Percentiles rank a stretch among this genome's conserved stretches.
phyloP scores from a whole-genome alignment of 768 basidiomycete genomes.

The Suillus placidus region DNA sequence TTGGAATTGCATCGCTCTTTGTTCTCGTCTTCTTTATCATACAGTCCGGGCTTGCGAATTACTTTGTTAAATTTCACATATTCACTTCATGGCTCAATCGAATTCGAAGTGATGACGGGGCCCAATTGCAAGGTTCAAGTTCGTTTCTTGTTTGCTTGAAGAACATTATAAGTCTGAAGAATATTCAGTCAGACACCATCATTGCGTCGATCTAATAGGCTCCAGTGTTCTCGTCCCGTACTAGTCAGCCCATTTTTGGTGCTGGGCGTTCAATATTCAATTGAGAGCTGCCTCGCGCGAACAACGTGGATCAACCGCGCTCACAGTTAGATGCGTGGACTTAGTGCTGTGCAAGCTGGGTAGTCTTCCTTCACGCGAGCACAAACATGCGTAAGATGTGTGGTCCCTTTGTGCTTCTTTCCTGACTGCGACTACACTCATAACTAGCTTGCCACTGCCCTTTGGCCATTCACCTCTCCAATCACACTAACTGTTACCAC shows the following conservation, averaged over 20 bases:
- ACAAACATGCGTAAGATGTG: slow-evolving; percentile 29
- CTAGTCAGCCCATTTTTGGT: background rate
- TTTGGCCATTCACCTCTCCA: slow-evolving; percentile 8
- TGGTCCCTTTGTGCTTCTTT: slow-evolving; percentile 23
- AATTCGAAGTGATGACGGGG: background rate
- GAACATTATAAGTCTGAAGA: background rate
- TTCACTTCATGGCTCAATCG: background rate
- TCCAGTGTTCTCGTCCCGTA: background rate
- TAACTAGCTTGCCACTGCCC: slow-evolving; percentile 12
- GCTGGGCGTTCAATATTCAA: no score
- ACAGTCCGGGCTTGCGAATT: background rate
- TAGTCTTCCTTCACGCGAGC: slow-evolving; percentile 13
- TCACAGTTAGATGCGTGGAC: slow-evolving; percentile 36
- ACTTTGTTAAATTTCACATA: background rate
- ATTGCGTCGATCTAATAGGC: background rate
- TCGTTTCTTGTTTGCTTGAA: background rate
- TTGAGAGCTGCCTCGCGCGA: slow-evolving; percentile 20
- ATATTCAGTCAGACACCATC: background rate
- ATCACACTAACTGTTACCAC: slow-evolving; percentile 13
- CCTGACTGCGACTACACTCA: slow-evolving; percentile 20
- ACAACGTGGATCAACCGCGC: slow-evolving; percentile 29
- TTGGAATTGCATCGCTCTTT: background rate
- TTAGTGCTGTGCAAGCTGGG: slow-evolving; percentile 25
- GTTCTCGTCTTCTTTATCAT: background rate
- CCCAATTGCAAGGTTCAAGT: background rate